Evolutionary conservation across 2,329 filamentous ascomycete species (phyloP), one percentile per base, ranked within the genome.

Genomic region (Cladosporium sp.): DNA sequence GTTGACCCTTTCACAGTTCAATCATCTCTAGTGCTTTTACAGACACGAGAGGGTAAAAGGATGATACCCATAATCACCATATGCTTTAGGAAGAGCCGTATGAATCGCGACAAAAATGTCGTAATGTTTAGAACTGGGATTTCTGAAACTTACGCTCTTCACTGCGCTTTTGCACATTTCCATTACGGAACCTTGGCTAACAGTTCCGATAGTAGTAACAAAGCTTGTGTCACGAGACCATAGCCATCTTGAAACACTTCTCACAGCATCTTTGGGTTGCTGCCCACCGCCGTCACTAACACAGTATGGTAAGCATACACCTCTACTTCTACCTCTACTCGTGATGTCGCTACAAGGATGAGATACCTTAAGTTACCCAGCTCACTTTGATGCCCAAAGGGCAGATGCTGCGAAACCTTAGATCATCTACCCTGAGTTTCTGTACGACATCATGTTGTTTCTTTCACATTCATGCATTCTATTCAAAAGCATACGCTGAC

Each of bases 31-130:
- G n/a, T 25, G 25, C 25, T 6, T 19, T 15, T 22, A n/a, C 28
- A 22, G 34, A 34, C 42, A 55, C 51, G 39, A 51, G 28, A 58
- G 47, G 43, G 43, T 63, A 62, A 65, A 67, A 73, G 68, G 71
- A 73, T 73, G 71, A 73, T 62, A 66, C 66, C 59, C 62, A 65
- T 50, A 63, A 67, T 67, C 70, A 70, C 68, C 66, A 70, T 67
- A 65, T 67, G 56, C 66, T 69, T 72, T 77, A 80, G 77, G 77
- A 80, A 80, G 77, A 80, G 77, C 77, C 77, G 77, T 74, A 80
- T 77, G 77, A 80, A 78, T 74, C 74, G 74, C 74, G 58, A 73
- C 72, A 76, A 78, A 78, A 71, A 69, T 70, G 74, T 72, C 68
- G 76, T 78, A 76, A 76, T 79, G 77, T 76, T 79, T 79, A 79